Evolutionary conservation across 495 filamentous ascomycete species (phyloP).

Genomic region (Xylaria cubensis): DNA sequence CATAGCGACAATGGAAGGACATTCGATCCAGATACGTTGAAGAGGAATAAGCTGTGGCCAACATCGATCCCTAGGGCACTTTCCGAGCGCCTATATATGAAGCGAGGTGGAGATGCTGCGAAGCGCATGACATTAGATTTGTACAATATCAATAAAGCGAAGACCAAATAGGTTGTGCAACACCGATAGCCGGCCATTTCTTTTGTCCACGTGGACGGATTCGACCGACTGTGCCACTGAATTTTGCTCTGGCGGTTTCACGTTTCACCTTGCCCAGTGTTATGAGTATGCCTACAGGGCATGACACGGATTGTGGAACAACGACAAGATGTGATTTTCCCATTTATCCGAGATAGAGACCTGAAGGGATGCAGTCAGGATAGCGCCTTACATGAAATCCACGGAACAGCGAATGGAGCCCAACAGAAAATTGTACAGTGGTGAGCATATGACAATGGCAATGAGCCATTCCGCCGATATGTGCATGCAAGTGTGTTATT

Average conservation of each 20-base stretch:
- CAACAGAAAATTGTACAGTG: conserved; percentile 1
- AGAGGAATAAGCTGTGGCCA: conserved; percentile 60
- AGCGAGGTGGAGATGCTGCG: not conserved
- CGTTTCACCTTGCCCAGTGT: not conserved
- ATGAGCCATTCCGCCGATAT: not conserved
- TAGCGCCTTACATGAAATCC: not conserved
- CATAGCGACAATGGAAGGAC: conserved; percentile 99
- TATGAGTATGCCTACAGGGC: not conserved
- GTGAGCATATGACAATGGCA: not conserved
- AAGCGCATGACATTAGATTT: conserved; percentile 18
- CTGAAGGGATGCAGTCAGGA: no score
- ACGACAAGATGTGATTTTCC: not conserved
- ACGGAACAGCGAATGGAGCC: not conserved
- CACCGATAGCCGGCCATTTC: conserved; percentile 63
- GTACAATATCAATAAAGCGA: conserved; percentile 30
- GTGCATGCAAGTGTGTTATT: not conserved
- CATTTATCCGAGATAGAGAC: not conserved
- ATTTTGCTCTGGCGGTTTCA: not conserved
- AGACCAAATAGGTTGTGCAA: conserved; percentile 14
- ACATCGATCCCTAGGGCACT: conserved; percentile 25
- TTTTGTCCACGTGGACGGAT: conserved; percentile 25
- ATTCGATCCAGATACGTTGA: conserved; percentile 87
- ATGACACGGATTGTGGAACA: not conserved
- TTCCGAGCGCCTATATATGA: not conserved
- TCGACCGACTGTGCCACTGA: not conserved